Evolutionary conservation across 1,284 basidiomycete genomes (phyloP).

Genomic region (Inonotus obliquus): DNA sequence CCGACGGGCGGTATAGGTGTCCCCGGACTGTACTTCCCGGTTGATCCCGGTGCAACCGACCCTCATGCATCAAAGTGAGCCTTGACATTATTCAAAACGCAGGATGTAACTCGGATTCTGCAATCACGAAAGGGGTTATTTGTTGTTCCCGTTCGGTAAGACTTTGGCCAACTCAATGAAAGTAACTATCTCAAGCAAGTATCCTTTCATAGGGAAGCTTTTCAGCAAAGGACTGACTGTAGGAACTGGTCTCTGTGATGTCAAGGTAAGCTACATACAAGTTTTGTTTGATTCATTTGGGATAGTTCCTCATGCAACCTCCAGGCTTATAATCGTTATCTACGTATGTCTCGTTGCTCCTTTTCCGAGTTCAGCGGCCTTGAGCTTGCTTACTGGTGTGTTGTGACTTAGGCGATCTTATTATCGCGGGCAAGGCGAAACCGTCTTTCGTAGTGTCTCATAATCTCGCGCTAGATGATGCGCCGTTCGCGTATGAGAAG

Average conservation of each 20-base stretch:
- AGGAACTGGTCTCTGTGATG: conserved; percentile 51
- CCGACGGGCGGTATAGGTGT: conserved; percentile 50
- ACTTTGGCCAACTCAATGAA: not conserved
- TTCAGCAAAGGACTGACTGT: conserved; percentile 49
- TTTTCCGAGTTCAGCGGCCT: not conserved
- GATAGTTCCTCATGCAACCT: not conserved
- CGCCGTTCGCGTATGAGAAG: conserved; percentile 44
- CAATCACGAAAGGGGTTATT: conserved; percentile 35
- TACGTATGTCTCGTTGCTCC: conserved; percentile 26
- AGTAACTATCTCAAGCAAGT: not conserved
- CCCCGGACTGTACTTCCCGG: conserved; percentile 48
- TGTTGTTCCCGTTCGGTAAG: conserved; percentile 46
- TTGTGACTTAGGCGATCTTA: conserved; percentile 33
- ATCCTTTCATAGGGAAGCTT: conserved; percentile 33
- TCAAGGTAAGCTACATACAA: conserved; percentile 36
- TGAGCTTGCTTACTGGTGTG: too few species aligned
- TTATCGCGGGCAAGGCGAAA: conserved; percentile 46
- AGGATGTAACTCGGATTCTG: not conserved
- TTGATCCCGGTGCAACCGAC: conserved; percentile 48
- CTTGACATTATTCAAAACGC: not conserved
- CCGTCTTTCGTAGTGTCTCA: conserved; percentile 50
- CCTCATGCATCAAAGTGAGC: conserved; percentile 42
- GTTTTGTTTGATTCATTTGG: not conserved
- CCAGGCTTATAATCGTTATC: conserved; percentile 45
- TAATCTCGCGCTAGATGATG: conserved; percentile 41